phyloP scores from a whole-genome alignment of 192 early-diverging fungal genomes.

The Irineochytrium annulatum region DNA sequence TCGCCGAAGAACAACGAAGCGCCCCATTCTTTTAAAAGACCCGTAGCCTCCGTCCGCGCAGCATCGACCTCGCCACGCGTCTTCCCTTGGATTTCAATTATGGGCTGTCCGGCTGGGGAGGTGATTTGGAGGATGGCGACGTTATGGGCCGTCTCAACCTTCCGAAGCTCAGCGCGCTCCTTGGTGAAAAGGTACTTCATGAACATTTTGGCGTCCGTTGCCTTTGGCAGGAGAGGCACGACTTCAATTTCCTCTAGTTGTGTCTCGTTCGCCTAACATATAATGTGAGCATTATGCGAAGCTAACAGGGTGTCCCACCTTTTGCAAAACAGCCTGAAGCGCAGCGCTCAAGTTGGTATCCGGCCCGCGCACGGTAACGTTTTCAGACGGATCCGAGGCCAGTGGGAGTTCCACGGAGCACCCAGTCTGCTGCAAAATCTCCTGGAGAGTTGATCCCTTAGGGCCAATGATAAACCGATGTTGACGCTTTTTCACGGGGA shows the following conservation, averaged over 20 bases:
- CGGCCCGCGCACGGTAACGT: constrained; percentile 77
- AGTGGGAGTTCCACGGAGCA: constrained; percentile 83
- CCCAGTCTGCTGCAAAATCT: constrained; percentile 81
- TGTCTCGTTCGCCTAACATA: constrained; percentile 63
- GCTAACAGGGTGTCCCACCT: constrained; percentile 43
- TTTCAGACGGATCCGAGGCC: constrained; percentile 63
- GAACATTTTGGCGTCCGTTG: constrained; percentile 51
- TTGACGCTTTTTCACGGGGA: constrained; percentile 83
- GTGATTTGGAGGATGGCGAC: constrained; percentile 27
- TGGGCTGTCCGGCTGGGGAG: constrained; percentile 1
- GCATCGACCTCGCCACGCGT: constrained; percentile 55
- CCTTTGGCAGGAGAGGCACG: constrained; percentile 43
- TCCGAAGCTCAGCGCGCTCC: constrained; percentile 63
- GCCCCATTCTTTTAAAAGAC: constrained; percentile 53
- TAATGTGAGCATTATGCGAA: constrained; percentile 1
- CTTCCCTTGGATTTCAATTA: constrained; percentile 77
- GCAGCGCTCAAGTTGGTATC: constrained; percentile 64
- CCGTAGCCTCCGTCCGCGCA: constrained; percentile 53
- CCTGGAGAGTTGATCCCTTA: constrained; percentile 70
- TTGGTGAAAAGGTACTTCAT: constrained; percentile 67
- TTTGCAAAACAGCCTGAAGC: constrained; percentile 75
- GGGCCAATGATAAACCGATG: constrained; percentile 88
- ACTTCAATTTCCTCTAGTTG: constrained; percentile 72
- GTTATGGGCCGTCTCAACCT: constrained; percentile 69
- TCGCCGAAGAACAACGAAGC: constrained; percentile 53